Evolutionary conservation across 352 stramenopile species (phyloP).

Genomic region (Phytophthora sp.): DNA sequence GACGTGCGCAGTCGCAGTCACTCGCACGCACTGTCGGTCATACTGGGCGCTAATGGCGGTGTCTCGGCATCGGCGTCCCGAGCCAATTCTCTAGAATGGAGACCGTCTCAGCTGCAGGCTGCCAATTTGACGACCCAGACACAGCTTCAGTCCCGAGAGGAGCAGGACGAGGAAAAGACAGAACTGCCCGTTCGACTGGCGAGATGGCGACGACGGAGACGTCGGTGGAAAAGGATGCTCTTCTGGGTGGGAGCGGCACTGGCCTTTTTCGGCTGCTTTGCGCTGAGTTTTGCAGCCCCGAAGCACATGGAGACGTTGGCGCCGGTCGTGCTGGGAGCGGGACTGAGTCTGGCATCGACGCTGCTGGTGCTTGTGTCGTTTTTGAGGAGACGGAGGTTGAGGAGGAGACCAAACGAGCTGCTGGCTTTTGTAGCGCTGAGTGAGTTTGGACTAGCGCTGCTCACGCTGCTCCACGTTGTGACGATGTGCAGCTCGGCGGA

Average conservation of each 20-base stretch:
- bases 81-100: slow-evolving; percentile 20
- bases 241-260: slow-evolving; percentile 42
- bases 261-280: slow-evolving; percentile 51
- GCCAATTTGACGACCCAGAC: slow-evolving; percentile 11
- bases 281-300: slow-evolving; percentile 51
- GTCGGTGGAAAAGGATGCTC: slow-evolving; percentile 24
- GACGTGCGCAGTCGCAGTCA: slow-evolving; percentile 39
- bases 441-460: slow-evolving; percentile 57
- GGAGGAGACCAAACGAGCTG: slow-evolving; percentile 67
- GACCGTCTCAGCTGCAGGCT: slow-evolving; percentile 29
- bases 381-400: slow-evolving; percentile 38
- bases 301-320: slow-evolving; percentile 44
- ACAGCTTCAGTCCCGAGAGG: too few relatives aligned
- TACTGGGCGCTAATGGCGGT: slow-evolving; percentile 39
- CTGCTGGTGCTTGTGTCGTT: slow-evolving; percentile 64
- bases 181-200: slow-evolving; percentile 39
- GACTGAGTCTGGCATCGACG: slow-evolving; percentile 59
- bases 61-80: slow-evolving; percentile 12
- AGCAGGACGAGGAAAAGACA: slow-evolving; percentile 32
- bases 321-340: slow-evolving; percentile 51
- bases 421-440: slow-evolving; percentile 69
- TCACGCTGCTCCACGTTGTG: slow-evolving; percentile 54
- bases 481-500: slow-evolving; percentile 46
- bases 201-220: slow-evolving; percentile 33
- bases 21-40: slow-evolving; percentile 52